Evolutionary conservation across 306 rosid species (phyloP).

Genomic region (Lathyrus sativus): DNA sequence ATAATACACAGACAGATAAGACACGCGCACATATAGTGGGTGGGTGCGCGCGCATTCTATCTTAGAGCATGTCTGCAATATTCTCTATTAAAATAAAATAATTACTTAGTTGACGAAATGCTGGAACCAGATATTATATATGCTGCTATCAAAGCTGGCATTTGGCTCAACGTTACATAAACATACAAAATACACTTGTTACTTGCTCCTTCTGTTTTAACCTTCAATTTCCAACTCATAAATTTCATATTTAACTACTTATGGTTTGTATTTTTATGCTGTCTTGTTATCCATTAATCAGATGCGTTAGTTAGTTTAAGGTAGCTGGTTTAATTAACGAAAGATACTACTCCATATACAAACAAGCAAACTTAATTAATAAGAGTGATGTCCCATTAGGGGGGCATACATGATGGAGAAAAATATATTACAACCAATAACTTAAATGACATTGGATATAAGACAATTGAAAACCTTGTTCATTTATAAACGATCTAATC

Average conservation of each 20-base stretch:
- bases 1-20: not conserved
- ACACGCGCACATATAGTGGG: not conserved
- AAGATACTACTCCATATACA: not conserved
- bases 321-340: not conserved
- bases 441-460: conserved; percentile 3
- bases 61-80: conserved; percentile 23
- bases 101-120: conserved; percentile 15
- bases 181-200: conserved; percentile 19
- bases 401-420: not conserved
- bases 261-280: not conserved
- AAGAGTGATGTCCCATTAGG: not conserved
- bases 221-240: conserved; percentile 38
- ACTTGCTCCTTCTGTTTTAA: conserved; percentile 12
- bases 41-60: conserved; percentile 26
- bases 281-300: not conserved
- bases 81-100: conserved; percentile 2
- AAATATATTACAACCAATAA: not conserved
- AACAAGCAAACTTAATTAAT: not conserved
- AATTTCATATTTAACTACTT: not conserved
- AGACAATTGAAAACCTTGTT: conserved; percentile 10
- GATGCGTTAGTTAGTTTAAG: not conserved
- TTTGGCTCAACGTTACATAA: conserved; percentile 41
- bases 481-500: not conserved
- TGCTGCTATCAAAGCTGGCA: conserved; percentile 32
- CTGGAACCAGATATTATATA: conserved; percentile 23